Evolutionary conservation across 345 rosid genomes (phyloP).

Genomic region (Microcos paniculata): DNA sequence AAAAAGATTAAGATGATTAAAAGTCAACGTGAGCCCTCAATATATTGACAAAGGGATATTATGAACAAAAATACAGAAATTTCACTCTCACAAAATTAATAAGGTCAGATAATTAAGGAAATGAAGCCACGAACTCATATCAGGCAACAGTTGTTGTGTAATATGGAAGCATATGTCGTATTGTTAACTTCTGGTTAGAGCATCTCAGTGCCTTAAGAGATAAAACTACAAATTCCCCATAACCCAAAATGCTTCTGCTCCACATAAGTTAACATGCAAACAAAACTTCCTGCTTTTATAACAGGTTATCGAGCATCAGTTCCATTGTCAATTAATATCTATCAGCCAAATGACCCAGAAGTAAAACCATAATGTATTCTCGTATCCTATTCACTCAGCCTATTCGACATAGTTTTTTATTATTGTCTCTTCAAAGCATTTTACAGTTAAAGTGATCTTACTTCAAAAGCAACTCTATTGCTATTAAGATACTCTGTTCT

Average conservation of each 20-base stretch:
- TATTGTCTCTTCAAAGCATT: not conserved
- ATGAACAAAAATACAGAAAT: not conserved
- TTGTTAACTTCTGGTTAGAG: not conserved
- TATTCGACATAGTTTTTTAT: not conserved
- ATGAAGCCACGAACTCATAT: not conserved
- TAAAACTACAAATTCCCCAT: not conserved
- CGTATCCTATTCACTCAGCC: not conserved
- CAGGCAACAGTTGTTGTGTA: not conserved
- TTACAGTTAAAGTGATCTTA: not conserved
- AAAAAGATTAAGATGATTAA: too few species aligned
- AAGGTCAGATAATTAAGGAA: not conserved
- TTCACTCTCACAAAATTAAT: slow-evolving; percentile 2
- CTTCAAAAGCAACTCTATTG: not conserved
- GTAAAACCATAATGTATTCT: not conserved
- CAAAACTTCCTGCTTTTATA: not conserved
- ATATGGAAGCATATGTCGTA: not conserved
- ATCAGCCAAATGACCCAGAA: not conserved
- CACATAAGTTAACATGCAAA: not conserved
- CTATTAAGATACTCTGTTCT: not conserved
- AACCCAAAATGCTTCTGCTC: not conserved
- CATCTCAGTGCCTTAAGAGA: not conserved
- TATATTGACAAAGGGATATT: not conserved
- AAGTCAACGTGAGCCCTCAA: not conserved
- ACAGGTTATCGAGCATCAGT: not conserved
- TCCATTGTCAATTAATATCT: not conserved